Evolutionary conservation across 2,329 filamentous ascomycete genomes (phyloP), one percentile per base, ranked within the genome.

Genomic region (Diplodia seriata): DNA sequence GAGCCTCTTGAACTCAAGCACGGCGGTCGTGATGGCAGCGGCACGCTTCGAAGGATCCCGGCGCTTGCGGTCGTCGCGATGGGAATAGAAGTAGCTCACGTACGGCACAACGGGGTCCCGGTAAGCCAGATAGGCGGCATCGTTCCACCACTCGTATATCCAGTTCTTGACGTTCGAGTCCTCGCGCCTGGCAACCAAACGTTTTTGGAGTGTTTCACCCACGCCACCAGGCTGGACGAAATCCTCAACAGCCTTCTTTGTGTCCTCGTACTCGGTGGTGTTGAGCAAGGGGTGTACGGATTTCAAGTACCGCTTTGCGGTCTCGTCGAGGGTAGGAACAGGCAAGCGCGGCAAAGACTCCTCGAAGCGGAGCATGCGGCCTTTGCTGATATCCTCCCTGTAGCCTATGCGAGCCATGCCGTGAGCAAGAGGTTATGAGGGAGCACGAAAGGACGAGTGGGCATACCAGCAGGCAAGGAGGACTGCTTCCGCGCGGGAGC

Each of bases 51-150:
- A 90, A 0, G 95, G 95, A 79, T 97, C 89, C 70, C 93, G 89
- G 72, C 94, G 89, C 77, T 90, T 87, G 73, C 92, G 89, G 81
- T 99, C 96, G 81, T 99, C 95, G 73, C 93, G 89, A 84, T 98
- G 94, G 67, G 94, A 97, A 85, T 99, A 99, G 84, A 99, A 99
- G 87, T 99, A 99, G 81, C 93, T 97, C 76, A 99, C 95, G 78
- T 98, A 99, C 70, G 95, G 95, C 20, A 98, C 92, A 56, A 99
- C 92, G 12, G 95, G 95, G 79, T 98, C 95, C 72, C 94, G 91
- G 84, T 98, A 98, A 72, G 83, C 86, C 72, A 99, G 88, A 82
- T 99, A 99, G 68, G 95, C 95, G 4, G 89, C 88, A 65, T 97
- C 89, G 79, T 99, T 98, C 95, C 95, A 99, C 95, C 95, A 99